A percentile compares a stretch with the other conserved stretches of the same genome.
These are phyloP conservation scores for Cinnamomum chago DNA, from an alignment of 164 flowering plant species.

Conservation along the genomic window DNA sequence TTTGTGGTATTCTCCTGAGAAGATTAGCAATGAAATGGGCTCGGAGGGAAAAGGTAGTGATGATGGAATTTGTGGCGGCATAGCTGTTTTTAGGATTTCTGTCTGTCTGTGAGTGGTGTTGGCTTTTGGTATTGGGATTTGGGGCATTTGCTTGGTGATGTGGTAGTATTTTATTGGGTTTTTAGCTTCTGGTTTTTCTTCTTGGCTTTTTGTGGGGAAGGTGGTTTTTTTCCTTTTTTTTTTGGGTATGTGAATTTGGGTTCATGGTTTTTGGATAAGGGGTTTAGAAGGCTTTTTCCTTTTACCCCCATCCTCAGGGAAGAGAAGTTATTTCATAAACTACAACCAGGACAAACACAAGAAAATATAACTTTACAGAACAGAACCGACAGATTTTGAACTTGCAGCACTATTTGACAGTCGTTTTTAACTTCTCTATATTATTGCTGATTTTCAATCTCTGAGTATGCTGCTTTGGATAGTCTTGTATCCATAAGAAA, in stretches of 20 bases:
- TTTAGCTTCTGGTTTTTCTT: neutral
- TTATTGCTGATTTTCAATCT: too few species aligned
- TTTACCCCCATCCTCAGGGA: too few species aligned
- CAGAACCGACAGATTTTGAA: too few species aligned
- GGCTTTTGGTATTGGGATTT: neutral
- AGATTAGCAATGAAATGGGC: constrained; percentile 33
- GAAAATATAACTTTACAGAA: too few species aligned
- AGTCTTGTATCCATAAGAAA: too few species aligned
- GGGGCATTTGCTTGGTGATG: neutral
- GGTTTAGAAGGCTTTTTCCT: too few species aligned
- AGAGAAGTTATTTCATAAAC: too few species aligned
- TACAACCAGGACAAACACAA: too few species aligned
- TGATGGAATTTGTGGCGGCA: neutral
- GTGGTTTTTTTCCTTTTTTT: neutral
- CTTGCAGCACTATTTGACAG: too few species aligned
- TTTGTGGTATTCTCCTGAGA: constrained; percentile 60
- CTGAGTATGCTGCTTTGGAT: too few species aligned
- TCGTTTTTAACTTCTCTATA: too few species aligned
- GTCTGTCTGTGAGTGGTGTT: neutral
- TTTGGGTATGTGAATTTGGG: neutral
- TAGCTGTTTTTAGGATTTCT: neutral
- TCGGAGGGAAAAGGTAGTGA: neutral
- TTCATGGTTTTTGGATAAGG: neutral
- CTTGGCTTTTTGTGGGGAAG: neutral
- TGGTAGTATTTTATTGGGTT: neutral